Conservation (phyloP, 257 asterid genomes). For the Parsonsia alboflavescens region DNA sequence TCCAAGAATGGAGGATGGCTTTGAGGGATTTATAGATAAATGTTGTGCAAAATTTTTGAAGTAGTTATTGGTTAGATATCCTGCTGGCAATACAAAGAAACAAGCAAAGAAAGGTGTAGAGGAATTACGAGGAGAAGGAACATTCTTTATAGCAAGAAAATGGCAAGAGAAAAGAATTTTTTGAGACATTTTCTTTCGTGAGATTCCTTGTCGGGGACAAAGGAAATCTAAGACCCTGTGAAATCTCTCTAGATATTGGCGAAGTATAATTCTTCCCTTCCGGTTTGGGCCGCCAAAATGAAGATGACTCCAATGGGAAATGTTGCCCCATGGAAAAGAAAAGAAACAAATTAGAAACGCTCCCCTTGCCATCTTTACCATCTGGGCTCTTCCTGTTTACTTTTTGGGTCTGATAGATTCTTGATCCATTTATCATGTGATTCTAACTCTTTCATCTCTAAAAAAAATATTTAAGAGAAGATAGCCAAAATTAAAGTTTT, state of each 20-base stretch:
- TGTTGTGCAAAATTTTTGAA: background rate
- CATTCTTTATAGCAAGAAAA: conserved; percentile 29
- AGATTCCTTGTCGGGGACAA: conserved; percentile 17
- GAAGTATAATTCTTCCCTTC: conserved; percentile 44
- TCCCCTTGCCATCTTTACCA: background rate
- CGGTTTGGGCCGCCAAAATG: background rate
- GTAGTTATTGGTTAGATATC: background rate
- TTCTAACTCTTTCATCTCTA: too few species aligned
- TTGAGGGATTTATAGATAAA: conserved; percentile 39
- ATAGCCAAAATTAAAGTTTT: too few species aligned
- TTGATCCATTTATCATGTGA: too few species aligned
- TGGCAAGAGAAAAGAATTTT: conserved; percentile 49
- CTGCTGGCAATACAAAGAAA: conserved; percentile 20
- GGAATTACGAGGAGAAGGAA: conserved; percentile 28
- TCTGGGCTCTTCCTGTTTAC: background rate
- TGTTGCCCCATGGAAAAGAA: conserved; percentile 16
- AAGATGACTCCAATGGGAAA: conserved; percentile 12
- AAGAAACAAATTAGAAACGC: too few species aligned
- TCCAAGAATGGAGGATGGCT: conserved; percentile 10
- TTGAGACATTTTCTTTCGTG: conserved; percentile 3
- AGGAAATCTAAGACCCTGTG: conserved; percentile 11
- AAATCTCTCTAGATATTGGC: conserved; percentile 22
- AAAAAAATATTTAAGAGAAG: too few species aligned
- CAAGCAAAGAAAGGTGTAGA: conserved; percentile 15
- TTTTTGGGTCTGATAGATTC: too few species aligned